Evolutionary conservation across 2,329 filamentous ascomycete genomes (phyloP).

Genomic region (Gaeumannomyces sp.): DNA sequence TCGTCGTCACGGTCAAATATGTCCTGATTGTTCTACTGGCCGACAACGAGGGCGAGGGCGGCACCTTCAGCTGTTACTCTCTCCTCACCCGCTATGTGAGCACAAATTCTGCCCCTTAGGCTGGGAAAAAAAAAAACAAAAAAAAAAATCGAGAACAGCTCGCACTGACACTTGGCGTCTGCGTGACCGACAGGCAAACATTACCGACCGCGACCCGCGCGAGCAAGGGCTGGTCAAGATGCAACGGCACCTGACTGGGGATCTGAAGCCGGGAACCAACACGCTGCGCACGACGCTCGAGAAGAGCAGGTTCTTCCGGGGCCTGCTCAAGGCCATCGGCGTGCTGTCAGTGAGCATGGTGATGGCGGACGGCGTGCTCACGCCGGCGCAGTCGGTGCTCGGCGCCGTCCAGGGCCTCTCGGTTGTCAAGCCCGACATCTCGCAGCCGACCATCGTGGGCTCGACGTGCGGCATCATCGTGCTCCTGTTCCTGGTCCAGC

Average conservation of each 20-base stretch:
- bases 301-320: constrained; percentile 43
- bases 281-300: constrained; percentile 51
- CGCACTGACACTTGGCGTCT: background rate
- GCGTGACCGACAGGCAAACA: constrained; percentile 35
- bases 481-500: constrained; percentile 56
- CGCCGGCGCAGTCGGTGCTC: constrained; percentile 61
- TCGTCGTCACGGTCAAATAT: constrained; percentile 65
- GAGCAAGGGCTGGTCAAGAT: constrained; percentile 49
- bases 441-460: constrained; percentile 52
- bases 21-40: constrained; percentile 56
- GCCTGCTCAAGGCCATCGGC: constrained; percentile 52
- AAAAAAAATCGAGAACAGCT: too few species aligned
- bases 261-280: constrained; percentile 45
- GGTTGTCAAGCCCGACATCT: constrained; percentile 50
- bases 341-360: constrained; percentile 61
- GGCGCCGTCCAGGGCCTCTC: constrained; percentile 58
- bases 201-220: constrained; percentile 55
- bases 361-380: constrained; percentile 55
- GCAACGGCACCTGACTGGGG: constrained; percentile 48
- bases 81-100: constrained; percentile 49
- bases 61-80: constrained; percentile 61
- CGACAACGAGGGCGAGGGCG: constrained; percentile 64
- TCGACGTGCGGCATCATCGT: constrained; percentile 58
- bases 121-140: too few species aligned
- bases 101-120: background rate